Percentiles rank a stretch among this genome's conserved stretches.
These are phyloP conservation scores for Suillus luteus DNA, from an alignment of 768 basidiomycete genomes.

Conservation along the genomic window DNA sequence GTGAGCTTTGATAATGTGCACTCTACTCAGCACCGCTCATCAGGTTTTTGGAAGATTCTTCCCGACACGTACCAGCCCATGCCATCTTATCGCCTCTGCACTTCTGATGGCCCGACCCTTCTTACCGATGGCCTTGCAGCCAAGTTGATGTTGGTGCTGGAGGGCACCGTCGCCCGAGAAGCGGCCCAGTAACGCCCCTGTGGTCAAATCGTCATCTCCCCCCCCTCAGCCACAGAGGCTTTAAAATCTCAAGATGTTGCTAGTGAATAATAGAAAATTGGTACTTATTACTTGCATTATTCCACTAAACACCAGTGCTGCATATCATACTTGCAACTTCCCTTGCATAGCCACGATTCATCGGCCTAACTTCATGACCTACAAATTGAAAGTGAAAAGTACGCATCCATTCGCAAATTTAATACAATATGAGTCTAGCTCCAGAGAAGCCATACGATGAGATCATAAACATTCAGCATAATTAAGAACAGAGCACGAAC, in stretches of 20 bases:
- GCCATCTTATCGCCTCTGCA: constrained; percentile 83
- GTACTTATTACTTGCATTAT: not conserved
- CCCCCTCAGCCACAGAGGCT: not conserved
- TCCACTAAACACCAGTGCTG: not conserved
- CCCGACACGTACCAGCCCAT: constrained; percentile 79
- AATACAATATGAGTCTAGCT: constrained; percentile 2
- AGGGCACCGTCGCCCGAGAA: constrained; percentile 36
- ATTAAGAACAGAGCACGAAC: not conserved
- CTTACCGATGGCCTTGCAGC: constrained; percentile 67
- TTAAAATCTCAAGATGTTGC: not conserved
- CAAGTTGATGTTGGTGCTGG: constrained; percentile 46
- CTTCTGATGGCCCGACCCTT: constrained; percentile 66
- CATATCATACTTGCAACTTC: not conserved
- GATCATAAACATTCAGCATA: constrained; percentile 1
- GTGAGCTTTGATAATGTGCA: constrained; percentile 34
- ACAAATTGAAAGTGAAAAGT: not conserved
- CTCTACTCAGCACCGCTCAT: constrained; percentile 4
- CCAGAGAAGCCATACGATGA: not conserved
- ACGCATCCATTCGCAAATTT: constrained; percentile 1
- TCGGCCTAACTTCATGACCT: not conserved
- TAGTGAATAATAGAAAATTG: not conserved
- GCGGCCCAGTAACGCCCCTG: constrained; percentile 1
- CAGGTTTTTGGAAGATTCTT: constrained; percentile 47
- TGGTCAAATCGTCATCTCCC: too few species aligned
- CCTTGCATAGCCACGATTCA: not conserved